phyloP scores from a whole-genome alignment of 2,329 filamentous ascomycete species.

The Leptographium procerum region DNA sequence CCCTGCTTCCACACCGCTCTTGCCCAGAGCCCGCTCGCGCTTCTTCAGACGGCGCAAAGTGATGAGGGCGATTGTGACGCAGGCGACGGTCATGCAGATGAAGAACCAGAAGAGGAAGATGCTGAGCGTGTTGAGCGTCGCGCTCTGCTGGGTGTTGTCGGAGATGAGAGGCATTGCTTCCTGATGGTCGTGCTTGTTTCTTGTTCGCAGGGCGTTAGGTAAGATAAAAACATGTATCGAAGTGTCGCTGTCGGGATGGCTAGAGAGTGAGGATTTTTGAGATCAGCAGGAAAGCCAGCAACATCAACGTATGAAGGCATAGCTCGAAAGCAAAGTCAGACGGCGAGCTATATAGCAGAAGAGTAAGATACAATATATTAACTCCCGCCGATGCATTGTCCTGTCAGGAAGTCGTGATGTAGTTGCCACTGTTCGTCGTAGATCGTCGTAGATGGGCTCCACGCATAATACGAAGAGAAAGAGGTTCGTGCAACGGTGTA shows the following conservation, averaged over 20 bases:
- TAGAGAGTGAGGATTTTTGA: no score
- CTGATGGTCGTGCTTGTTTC: no score
- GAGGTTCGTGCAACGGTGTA: background rate
- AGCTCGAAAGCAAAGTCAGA: no score
- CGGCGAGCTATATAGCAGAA: no score
- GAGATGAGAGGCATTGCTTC: background rate
- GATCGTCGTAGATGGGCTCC: background rate
- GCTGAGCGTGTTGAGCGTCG: constrained; percentile 7
- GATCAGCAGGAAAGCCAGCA: no score
- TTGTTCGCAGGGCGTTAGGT: background rate
- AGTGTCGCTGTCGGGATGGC: no score
- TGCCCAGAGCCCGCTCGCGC: background rate
- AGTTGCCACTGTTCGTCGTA: background rate
- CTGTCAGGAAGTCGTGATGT: no score
- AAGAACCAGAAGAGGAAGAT: constrained; percentile 13
- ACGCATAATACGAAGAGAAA: background rate
- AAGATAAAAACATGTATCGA: background rate
- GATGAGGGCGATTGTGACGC: constrained; percentile 3
- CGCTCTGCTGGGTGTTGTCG: background rate
- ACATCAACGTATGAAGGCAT: no score
- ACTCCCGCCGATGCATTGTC: no score
- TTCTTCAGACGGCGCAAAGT: constrained; percentile 8
- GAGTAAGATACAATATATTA: no score
- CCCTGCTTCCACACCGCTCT: background rate
- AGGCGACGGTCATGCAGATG: constrained; percentile 5